Evolutionary conservation across 2,329 filamentous ascomycete genomes (phyloP).

Genomic region (Arthroderma uncinatum): DNA sequence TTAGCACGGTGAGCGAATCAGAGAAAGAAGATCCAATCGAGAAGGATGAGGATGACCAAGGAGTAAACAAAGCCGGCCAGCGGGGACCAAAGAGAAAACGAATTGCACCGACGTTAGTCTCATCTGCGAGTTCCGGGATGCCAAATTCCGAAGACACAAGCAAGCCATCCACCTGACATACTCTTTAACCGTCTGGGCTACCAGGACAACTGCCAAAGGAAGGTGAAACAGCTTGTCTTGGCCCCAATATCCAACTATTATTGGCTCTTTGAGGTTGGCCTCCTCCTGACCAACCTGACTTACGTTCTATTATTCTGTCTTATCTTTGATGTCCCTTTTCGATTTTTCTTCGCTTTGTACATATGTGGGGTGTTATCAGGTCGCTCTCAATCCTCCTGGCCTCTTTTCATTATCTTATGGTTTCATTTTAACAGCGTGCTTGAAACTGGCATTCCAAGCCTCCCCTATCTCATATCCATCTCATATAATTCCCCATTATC

Average conservation of each 20-base stretch:
- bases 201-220: background rate
- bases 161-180: background rate
- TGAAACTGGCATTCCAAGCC: slow-evolving; percentile 1
- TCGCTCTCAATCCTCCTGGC: background rate
- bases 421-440: background rate
- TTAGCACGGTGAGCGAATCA: slow-evolving; percentile 31
- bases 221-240: background rate
- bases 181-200: background rate
- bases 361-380: slow-evolving; percentile 1
- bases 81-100: slow-evolving; percentile 15
- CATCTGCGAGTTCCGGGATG: slow-evolving; percentile 2
- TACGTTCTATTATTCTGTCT: slow-evolving; percentile 1
- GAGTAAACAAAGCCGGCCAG: background rate
- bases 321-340: background rate
- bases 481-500: background rate
- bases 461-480: background rate
- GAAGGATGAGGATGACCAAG: background rate
- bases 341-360: background rate
- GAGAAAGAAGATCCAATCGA: slow-evolving; percentile 32
- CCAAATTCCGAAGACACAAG: background rate
- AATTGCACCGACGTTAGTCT: slow-evolving; percentile 16
- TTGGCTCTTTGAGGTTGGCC: background rate
- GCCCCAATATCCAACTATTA: background rate
- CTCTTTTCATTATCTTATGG: background rate
- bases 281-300: background rate